A percentile compares a stretch with the other conserved stretches of the same genome.
phyloP scores from a whole-genome alignment of 139 green algal species.

The Picochlorum costavermella region DNA sequence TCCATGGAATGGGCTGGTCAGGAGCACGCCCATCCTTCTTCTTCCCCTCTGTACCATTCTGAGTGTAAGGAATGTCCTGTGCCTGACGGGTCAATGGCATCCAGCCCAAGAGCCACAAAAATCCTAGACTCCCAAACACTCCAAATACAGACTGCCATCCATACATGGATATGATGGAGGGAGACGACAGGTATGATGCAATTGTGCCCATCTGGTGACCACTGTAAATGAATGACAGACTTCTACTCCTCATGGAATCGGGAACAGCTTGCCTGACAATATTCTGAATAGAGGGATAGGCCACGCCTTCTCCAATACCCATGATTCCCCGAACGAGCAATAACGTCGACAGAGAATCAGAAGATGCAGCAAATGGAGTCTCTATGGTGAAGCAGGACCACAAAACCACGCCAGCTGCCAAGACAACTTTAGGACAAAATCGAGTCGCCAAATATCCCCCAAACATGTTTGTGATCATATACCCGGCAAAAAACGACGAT shows the following conservation, averaged over 20 bases:
- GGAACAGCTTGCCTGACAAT: conserved; percentile 43
- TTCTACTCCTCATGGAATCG: conserved; percentile 24
- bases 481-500: conserved; percentile 60
- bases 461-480: conserved; percentile 63
- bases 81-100: conserved; percentile 18
- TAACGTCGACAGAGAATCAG: conserved; percentile 16
- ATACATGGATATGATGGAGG: conserved; percentile 42
- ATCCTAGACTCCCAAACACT: conserved; percentile 49
- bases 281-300: conserved; percentile 67
- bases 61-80: background rate
- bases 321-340: conserved; percentile 39
- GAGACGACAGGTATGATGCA: conserved; percentile 41
- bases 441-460: conserved; percentile 37
- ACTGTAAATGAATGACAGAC: conserved; percentile 47
- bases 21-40: background rate
- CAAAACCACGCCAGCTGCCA: conserved; percentile 54
- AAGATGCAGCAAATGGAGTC: conserved; percentile 50
- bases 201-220: conserved; percentile 54
- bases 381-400: conserved; percentile 70
- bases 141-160: conserved; percentile 54
- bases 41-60: background rate
- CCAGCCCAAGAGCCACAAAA: conserved; percentile 56
- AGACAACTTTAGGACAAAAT: conserved; percentile 47
- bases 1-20: conserved; percentile 46
- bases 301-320: conserved; percentile 72